A percentile compares a stretch with the other conserved stretches of the same genome.
Evolutionary conservation across 352 stramenopile genomes (phyloP).

Genomic region (Pythium coloratum): DNA sequence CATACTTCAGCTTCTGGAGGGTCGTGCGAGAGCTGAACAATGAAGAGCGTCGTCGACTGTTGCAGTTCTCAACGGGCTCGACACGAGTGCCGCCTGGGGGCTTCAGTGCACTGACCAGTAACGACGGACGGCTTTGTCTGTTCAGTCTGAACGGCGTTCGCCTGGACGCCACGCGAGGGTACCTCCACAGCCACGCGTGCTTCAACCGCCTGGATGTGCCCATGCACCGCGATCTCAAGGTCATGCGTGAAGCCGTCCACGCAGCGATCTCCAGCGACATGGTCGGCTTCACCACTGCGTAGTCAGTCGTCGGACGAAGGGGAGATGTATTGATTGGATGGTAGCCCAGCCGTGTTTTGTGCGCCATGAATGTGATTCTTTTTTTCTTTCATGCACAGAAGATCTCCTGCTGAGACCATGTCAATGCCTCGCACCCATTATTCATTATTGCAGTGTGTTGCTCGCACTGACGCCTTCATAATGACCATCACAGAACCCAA

Average conservation of each 20-base stretch:
- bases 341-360: too few species aligned
- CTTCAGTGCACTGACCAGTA: conserved; percentile 28
- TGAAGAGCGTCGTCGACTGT: conserved; percentile 35
- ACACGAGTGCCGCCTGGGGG: conserved; percentile 24
- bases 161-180: conserved; percentile 4
- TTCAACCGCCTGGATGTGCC: conserved; percentile 91
- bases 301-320: too few species aligned
- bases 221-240: background rate
- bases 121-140: conserved; percentile 28
- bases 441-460: too few species aligned
- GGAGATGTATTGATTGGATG: too few species aligned
- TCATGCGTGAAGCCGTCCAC: background rate
- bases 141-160: conserved; percentile 32
- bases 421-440: too few species aligned
- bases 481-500: too few species aligned
- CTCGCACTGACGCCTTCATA: too few species aligned
- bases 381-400: too few species aligned
- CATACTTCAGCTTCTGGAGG: conserved; percentile 27
- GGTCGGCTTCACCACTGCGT: background rate
- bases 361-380: too few species aligned
- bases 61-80: conserved; percentile 37
- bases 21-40: conserved; percentile 55
- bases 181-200: conserved; percentile 45
- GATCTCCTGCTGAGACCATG: too few species aligned
- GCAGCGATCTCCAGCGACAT: background rate